phyloP scores from a whole-genome alignment of 202 grass and related monocot genomes.

The Musa balbisiana region DNA sequence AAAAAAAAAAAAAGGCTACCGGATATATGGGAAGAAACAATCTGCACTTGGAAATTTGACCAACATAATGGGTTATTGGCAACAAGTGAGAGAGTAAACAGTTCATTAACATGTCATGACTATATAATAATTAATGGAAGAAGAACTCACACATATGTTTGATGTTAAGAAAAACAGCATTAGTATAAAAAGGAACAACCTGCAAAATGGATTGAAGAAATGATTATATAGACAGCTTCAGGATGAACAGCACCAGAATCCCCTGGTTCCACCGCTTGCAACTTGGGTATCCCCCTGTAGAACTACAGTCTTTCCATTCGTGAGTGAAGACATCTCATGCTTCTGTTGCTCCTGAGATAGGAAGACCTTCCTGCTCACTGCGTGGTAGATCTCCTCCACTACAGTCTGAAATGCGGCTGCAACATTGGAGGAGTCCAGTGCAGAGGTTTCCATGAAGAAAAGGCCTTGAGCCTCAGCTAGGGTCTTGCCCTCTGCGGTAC shows the following conservation, averaged over 20 bases:
- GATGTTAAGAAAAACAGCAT: background rate
- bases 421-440: slow-evolving; percentile 13
- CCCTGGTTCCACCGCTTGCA: background rate
- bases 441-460: slow-evolving; percentile 23
- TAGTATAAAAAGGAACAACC: background rate
- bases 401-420: slow-evolving; percentile 13
- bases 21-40: no score
- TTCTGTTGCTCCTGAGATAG: background rate
- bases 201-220: background rate
- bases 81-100: background rate
- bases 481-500: slow-evolving; percentile 9
- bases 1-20: no score
- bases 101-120: background rate
- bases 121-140: background rate
- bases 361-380: slow-evolving; percentile 9
- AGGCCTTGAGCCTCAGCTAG: slow-evolving; percentile 13
- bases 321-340: background rate
- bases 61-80: no score
- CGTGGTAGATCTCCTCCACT: slow-evolving; percentile 13
- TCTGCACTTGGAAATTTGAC: no score
- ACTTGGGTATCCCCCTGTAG: background rate
- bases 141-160: no score
- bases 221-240: background rate
- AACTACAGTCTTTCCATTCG: slow-evolving; percentile 4
- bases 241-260: slow-evolving; percentile 13